A percentile compares a stretch with the other conserved stretches of the same genome.
These are phyloP conservation scores for Penicillium simplicissimum DNA, from an alignment of 495 filamentous ascomycete genomes.

Conservation along the genomic window DNA sequence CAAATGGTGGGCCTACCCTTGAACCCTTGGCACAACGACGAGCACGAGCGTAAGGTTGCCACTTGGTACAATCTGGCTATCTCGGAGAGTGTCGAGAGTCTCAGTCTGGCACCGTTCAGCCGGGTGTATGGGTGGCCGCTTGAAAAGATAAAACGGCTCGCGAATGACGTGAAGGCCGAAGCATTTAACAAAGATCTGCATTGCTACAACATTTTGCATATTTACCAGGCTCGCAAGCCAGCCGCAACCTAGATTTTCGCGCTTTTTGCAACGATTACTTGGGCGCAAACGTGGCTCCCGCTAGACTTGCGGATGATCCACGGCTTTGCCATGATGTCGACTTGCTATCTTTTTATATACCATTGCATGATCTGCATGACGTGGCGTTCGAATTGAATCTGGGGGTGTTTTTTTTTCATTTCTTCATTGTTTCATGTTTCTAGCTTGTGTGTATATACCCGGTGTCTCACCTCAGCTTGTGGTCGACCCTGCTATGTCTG, in stretches of 20 bases:
- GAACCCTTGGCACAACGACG: slow-evolving; percentile 75
- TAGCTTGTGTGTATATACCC: slow-evolving; percentile 29
- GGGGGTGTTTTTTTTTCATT: slow-evolving; percentile 2
- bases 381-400: slow-evolving; percentile 5
- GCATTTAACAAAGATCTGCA: slow-evolving; percentile 70
- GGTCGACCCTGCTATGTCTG: slow-evolving; percentile 5
- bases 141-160: slow-evolving; percentile 64
- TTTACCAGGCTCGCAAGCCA: slow-evolving; percentile 50
- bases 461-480: slow-evolving; percentile 18
- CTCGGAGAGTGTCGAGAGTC: slow-evolving; percentile 67
- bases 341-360: slow-evolving; percentile 10
- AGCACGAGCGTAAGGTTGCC: slow-evolving; percentile 68
- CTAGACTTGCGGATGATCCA: neutral
- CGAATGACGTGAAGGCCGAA: slow-evolving; percentile 63
- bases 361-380: slow-evolving; percentile 6
- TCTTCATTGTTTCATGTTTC: slow-evolving; percentile 16
- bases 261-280: neutral
- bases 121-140: slow-evolving; percentile 62
- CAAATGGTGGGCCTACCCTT: slow-evolving; percentile 70
- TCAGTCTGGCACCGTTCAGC: slow-evolving; percentile 74
- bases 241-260: slow-evolving; percentile 7
- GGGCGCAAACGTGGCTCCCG: neutral
- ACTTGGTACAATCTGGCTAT: slow-evolving; percentile 85
- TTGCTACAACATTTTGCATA: slow-evolving; percentile 71
- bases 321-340: slow-evolving; percentile 7